These are phyloP conservation scores for Rhizophagus clarus DNA, from an alignment of 192 early-diverging fungal genomes.

Conservation along the genomic window DNA sequence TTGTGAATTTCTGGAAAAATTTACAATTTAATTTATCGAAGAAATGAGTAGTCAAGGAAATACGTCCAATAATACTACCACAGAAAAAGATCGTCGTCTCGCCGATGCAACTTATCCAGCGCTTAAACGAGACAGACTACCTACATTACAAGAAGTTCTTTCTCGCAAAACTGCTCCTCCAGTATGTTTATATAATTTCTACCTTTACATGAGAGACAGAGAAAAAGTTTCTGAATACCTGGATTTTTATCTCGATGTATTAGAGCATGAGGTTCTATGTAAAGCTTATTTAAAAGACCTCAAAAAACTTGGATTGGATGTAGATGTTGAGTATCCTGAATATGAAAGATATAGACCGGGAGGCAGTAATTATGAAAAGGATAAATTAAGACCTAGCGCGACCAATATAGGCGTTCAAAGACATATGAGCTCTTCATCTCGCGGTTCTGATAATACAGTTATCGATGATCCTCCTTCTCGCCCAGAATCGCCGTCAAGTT, in stretches of 20 bases:
- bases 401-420: conserved; percentile 1
- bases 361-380: neutral
- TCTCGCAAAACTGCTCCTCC: conserved; percentile 67
- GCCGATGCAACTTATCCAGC: conserved; percentile 15
- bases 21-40: neutral
- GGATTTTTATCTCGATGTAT: conserved; percentile 77
- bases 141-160: conserved; percentile 70
- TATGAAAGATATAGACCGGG: conserved; percentile 24
- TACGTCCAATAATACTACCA: neutral
- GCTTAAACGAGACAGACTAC: conserved; percentile 40
- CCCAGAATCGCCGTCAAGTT: conserved; percentile 13
- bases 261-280: conserved; percentile 71
- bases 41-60: neutral
- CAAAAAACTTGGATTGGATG: conserved; percentile 36
- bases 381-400: neutral
- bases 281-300: conserved; percentile 50
- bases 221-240: conserved; percentile 66
- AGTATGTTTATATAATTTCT: conserved; percentile 77
- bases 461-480: conserved; percentile 14
- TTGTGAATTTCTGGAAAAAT: neutral
- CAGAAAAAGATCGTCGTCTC: conserved; percentile 32
- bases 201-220: conserved; percentile 68
- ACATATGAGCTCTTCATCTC: conserved; percentile 17
- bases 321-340: conserved; percentile 24
- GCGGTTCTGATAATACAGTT: neutral